Percentiles rank a stretch among this genome's conserved stretches.
Conservation (phyloP, 441 rosid genomes). For the Omphalea diandra region DNA sequence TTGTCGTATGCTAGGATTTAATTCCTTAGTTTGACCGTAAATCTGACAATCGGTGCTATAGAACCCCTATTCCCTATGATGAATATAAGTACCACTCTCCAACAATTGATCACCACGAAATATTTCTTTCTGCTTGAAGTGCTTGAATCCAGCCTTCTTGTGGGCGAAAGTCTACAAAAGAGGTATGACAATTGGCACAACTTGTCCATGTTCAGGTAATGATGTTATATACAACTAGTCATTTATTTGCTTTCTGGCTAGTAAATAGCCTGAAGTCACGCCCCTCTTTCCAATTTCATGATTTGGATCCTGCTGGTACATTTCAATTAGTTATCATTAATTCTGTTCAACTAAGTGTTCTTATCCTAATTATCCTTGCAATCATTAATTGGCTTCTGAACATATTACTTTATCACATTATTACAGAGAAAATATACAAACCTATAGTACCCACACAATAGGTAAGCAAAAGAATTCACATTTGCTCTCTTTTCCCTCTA, state of each 20-base stretch:
- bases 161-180: background rate
- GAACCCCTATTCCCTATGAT: background rate
- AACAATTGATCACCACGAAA: background rate
- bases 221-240: background rate
- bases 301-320: background rate
- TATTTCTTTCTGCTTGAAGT: background rate
- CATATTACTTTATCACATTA: too few species aligned
- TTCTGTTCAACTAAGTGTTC: background rate
- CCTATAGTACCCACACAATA: background rate
- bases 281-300: background rate
- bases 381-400: too few species aligned
- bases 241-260: background rate
- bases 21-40: too few species aligned
- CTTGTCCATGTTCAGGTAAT: background rate
- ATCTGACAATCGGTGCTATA: background rate
- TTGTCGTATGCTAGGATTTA: too few species aligned
- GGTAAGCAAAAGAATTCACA: background rate
- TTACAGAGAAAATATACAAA: too few species aligned
- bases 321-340: background rate
- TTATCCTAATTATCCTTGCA: background rate
- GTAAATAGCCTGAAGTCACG: background rate
- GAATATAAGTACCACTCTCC: slow-evolving; percentile 5
- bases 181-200: background rate
- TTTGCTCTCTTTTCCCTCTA: background rate
- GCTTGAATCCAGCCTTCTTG: slow-evolving; percentile 5